Evolutionary conservation across 75 land plant species (phyloP), one percentile per base, ranked within the genome.

Genomic region (Sequoia sempervirens): DNA sequence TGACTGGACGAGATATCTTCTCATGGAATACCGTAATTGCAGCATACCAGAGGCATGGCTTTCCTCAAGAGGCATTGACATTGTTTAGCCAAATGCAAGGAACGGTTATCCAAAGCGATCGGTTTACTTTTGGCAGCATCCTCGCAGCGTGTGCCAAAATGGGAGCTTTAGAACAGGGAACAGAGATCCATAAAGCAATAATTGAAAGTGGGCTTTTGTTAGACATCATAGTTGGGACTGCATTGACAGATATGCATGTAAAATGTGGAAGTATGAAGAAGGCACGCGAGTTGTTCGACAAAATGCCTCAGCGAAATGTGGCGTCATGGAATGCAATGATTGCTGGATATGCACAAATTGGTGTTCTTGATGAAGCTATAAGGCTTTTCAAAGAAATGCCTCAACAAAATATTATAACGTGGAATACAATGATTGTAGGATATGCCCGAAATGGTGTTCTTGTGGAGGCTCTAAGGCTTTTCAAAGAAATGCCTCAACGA

Each of bases 181-280:
- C 3, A 14, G 81, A 79, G 30, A 47, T 84, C 30, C 85, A 84
- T 69, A 18, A 17, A 5, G 45, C 82, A 58, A 84, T 66, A 47
- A 43, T 81, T 12, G 82, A 82, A 56, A 47, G 28, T 80, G 85
- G 85, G 6, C 54, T 80, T 41, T 54, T 82, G 40, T 12, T 36
- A 14, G 75, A 73, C 13, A 17, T 73, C 15, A 14, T 73, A 32
- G 75, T 36, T 14, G 75, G 18, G 15, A 73, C 20, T 80, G 56
- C 56, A 2, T 52, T 80, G 30, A 52, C 41, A 80, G 81, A 80
- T 20, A 80, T 80, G 81, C 45, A 80, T 80, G 53, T 66, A 80
- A 80, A 80, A 80, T 40, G 66, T 80, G 81, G 81, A 15, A 80
- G 32, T 15, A 46, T 80, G 45, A 20, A 45, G 23, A 52, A 80